Evolutionary conservation across 2,329 filamentous ascomycete species (phyloP), one percentile per base, ranked within the genome.

Genomic region (Penicillium sp.): DNA sequence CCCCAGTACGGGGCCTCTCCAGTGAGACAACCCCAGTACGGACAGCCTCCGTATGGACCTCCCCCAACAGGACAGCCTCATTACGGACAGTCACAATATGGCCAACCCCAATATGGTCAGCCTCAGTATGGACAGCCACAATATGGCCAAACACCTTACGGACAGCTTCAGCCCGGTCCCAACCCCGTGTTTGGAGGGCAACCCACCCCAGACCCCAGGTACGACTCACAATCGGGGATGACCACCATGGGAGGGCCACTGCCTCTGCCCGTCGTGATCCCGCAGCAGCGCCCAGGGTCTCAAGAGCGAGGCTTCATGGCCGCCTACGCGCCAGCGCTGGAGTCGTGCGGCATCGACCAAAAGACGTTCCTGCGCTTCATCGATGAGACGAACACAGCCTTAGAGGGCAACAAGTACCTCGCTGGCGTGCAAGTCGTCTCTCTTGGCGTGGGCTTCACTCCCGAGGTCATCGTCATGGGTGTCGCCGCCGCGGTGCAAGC

Each of bases 401-500:
- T 68, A 0, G 61, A 70, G 53, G 66, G 64, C 17, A 66, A 52
- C 13, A 64, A 63, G 3, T 68, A 56, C 51, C 53, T 72, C 22
- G 55, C 67, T 15, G 57, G 70, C 40, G 57, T 72, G 35, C 72
- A 72, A 48, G 43, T 70, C 1, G 66, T 67, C 2, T 69, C 68
- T 3, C 58, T 62, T 3, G 67, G 35, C 6, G 35, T 37, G 19
- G 3, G 35, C 19, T 22, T 37, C 19, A 37, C 10, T 64, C 35
- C 35, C 19, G 35, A 37, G 3, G 12, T 15, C 19, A 37, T 37
- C 12, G 35, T 37, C 12, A 37, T 73, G 55, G 67, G 69, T 1
- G 66, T 74, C 13, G 69, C 69, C 4, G 65, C 70, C 3, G 72
- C 66, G 0, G 64, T 74, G 1, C 70, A 74, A 22, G 35, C 35